Base-by-base conservation (phyloP, 1,139 yeast genomes). In the Citeromyces hawaiiensis region DNA sequence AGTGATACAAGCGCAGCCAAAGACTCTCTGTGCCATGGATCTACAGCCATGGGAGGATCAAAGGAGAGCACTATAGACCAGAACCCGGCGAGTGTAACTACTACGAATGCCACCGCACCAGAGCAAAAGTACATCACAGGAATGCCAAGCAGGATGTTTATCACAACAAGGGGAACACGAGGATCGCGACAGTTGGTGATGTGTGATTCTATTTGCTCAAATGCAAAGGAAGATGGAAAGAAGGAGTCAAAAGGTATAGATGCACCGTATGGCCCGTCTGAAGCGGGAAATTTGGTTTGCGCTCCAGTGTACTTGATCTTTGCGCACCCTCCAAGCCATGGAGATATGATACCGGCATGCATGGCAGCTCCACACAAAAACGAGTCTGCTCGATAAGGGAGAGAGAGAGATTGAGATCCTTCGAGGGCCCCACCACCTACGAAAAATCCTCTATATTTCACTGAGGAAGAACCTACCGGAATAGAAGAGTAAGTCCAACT, bases 341-440 rank as follows among this genome's bases (percentile, higher is more conserved):
- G 80, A 1, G 93, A 77, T 1, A 87, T 61, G 0, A 77, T 52
- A 1, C 96, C 96, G 2, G 88, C 79, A 55, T 88, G 96, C 3
- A 83, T 74, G 0, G 94, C 97, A 1, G 96, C 80, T 0, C 88
- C 93, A 57, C 98, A 91, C 0, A 91, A 78, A 52, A 66, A 87
- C 1, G 95, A 83, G 57, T 91, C 98, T 0, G 86, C 91, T 44
- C 98, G 65, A 52, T 86, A 91, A 1, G 87, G 86, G 19, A 61
- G 51, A 0, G 82, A 60, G 6, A 75, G 41, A 2, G 42, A 40
- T 10, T 52, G 55, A 1, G 41, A 41, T 2, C 43, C 49, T 3
- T 45, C 48, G 14, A 44, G 41, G 10, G 46, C 40, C 1, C 83
- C 91, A 11, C 93, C 91, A 2, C 96, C 96, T 35, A 88, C 70